Conservation (phyloP, 2,329 filamentous ascomycete genomes). For the Talaromyces rugulosus region DNA sequence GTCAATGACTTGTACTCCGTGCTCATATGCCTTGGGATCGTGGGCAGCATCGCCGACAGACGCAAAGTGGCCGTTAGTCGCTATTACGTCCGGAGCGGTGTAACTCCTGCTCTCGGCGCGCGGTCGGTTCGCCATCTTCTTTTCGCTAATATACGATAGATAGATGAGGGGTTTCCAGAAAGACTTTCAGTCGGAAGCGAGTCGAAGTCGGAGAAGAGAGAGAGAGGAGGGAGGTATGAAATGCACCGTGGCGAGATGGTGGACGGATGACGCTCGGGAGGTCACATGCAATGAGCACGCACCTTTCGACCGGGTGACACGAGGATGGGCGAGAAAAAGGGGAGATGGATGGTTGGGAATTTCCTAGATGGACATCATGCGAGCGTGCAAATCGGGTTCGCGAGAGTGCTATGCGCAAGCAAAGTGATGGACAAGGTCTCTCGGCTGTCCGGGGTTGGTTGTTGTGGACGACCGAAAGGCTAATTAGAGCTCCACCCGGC, state of each 20-base stretch:
- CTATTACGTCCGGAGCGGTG: slow-evolving; percentile 36
- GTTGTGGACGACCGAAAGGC: not conserved
- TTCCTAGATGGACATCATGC: not conserved
- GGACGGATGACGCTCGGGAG: slow-evolving; percentile 3
- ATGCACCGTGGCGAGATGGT: slow-evolving; percentile 12
- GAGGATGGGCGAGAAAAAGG: not conserved
- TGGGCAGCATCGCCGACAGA: slow-evolving; percentile 33
- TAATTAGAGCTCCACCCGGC: not conserved
- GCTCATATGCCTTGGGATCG: slow-evolving; percentile 59
- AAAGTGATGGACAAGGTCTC: not conserved
- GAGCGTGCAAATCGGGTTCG: not conserved
- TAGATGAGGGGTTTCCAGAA: not conserved
- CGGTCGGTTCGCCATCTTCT: slow-evolving; percentile 8
- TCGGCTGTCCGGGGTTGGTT: not conserved
- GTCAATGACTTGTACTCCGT: slow-evolving; percentile 96
- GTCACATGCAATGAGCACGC: slow-evolving; percentile 11
- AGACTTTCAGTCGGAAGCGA: not conserved
- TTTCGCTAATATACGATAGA: not conserved
- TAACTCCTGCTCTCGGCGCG: slow-evolving; percentile 23
- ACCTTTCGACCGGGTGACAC: not conserved
- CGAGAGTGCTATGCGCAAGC: not conserved
- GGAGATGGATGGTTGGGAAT: not conserved
- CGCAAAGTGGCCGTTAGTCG: slow-evolving; percentile 45
- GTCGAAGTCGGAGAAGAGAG: not conserved
- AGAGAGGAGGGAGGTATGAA: not conserved